Base-by-base conservation (phyloP, 1,284 basidiomycete genomes). In the Spongispora temasekensis region DNA sequence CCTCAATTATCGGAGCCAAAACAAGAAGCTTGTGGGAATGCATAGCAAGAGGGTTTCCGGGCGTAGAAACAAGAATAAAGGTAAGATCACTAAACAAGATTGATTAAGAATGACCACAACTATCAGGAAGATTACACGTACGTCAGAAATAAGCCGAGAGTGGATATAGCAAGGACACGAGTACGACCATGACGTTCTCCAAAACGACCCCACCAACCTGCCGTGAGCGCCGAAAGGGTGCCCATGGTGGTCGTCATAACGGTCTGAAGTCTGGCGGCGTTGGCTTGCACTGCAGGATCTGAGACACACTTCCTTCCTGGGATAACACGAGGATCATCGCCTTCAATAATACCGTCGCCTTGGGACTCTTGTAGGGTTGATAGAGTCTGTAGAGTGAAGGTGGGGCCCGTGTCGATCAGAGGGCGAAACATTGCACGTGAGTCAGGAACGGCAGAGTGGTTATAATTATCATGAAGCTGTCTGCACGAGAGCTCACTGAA, bases 181-280 rank as follows among this genome's bases (percentile, higher is more conserved):
- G 86, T 91, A 30, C 95, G 83, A 12, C 95, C 95, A 61, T 89
- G 76, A 21, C 86, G 80, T 71, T 96, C 93, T 9, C 92, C 88
- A 51, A 90, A 89, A 61, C 85, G 84, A 37, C 92, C 92, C 95
- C 95, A 97, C 83, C 88, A 94, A 10, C 91, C 92, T 0, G 93
- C 93, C 1, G 92, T 94, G 34, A 95, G 74, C 0, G 91, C 93
- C 5, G 90, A 90, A 5, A 96, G 81, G 6, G 88, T 68, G n/a
- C 95, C 95, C 83, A 90, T 89, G 6, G 83, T 87, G 7, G 89
- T 85, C 0, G 88, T 91, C 81, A 90, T 84, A 60, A 85, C 80
- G 4, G 84, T 87, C 69, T 92, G 90, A 13, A 91, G 75, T 37
- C 82, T 81, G 13, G 89, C 90, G 0, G 90, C 87, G 35, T 81